A percentile compares a stretch with the other conserved stretches of the same genome.
Evolutionary conservation across 345 rosid genomes (phyloP).

Genomic region (Capsella bursapastoris): DNA sequence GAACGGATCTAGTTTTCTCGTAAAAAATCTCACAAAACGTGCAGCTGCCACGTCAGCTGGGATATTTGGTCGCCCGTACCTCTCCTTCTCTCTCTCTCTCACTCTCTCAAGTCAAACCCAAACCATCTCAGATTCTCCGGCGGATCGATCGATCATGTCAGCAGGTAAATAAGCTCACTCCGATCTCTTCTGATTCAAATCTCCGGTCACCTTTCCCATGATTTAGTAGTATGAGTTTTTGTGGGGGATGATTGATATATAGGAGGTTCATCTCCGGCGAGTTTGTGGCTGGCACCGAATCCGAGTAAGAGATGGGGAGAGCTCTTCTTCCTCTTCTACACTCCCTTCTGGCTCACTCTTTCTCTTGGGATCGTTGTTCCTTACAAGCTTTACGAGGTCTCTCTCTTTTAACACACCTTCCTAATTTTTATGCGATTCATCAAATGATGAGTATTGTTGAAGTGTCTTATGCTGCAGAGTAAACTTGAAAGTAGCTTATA

Average conservation of each 20-base stretch:
- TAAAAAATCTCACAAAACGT: too few relatives aligned
- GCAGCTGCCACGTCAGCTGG: too few relatives aligned
- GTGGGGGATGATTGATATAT: neutral
- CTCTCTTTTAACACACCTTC: too few relatives aligned
- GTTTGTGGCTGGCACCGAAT: conserved; percentile 79
- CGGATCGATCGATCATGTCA: too few relatives aligned
- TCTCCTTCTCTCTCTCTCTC: too few relatives aligned
- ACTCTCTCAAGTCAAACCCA: too few relatives aligned
- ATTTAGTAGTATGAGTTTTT: neutral
- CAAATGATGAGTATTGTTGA: neutral
- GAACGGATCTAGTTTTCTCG: too few relatives aligned
- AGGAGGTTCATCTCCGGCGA: conserved; percentile 19
- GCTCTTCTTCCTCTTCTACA: conserved; percentile 86
- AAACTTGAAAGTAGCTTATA: too few relatives aligned
- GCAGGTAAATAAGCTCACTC: neutral
- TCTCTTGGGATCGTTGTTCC: conserved; percentile 85
- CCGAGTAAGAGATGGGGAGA: conserved; percentile 98
- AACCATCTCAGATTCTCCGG: too few relatives aligned
- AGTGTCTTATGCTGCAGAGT: too few relatives aligned
- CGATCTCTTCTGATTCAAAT: neutral
- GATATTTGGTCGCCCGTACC: too few relatives aligned
- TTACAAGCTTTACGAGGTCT: conserved; percentile 90
- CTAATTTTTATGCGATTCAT: neutral
- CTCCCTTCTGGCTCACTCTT: conserved; percentile 98
- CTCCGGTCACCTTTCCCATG: neutral